These are phyloP conservation scores for Pontederia crassipes DNA, from an alignment of 176 grass and related monocot genomes.

Conservation along the genomic window DNA sequence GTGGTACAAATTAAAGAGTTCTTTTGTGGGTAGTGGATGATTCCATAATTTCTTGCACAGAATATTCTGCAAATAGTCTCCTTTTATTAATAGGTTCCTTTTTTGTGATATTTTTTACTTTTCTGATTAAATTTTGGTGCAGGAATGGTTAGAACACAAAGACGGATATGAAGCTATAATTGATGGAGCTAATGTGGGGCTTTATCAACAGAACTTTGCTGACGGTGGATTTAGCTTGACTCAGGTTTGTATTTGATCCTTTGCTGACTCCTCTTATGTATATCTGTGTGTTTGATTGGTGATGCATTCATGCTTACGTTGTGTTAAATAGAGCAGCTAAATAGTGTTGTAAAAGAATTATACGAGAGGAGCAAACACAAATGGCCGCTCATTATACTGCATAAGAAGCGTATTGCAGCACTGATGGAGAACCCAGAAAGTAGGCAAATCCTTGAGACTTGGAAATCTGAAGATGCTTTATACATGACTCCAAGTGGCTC, in stretches of 20 bases:
- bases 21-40: background rate
- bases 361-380: conserved; percentile 35
- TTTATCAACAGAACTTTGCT: conserved; percentile 94
- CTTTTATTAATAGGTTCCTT: background rate
- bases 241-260: conserved; percentile 52
- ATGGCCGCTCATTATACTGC: conserved; percentile 79
- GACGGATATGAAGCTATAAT: conserved; percentile 54
- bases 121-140: conserved; percentile 16
- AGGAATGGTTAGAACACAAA: conserved; percentile 68
- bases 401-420: conserved; percentile 50
- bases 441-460: conserved; percentile 58
- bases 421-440: conserved; percentile 68
- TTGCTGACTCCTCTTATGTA: background rate
- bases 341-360: conserved; percentile 61
- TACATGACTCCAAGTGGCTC: conserved; percentile 85
- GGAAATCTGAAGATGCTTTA: conserved; percentile 51
- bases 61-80: background rate
- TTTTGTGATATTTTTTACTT: background rate
- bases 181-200: conserved; percentile 76
- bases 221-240: conserved; percentile 68
- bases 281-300: background rate
- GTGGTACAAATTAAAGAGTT: too few relatives aligned
- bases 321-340: conserved; percentile 77
- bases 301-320: conserved; percentile 10
- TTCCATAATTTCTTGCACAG: background rate